phyloP scores from a whole-genome alignment of 495 filamentous ascomycete genomes.

The Xylaria cubensis region DNA sequence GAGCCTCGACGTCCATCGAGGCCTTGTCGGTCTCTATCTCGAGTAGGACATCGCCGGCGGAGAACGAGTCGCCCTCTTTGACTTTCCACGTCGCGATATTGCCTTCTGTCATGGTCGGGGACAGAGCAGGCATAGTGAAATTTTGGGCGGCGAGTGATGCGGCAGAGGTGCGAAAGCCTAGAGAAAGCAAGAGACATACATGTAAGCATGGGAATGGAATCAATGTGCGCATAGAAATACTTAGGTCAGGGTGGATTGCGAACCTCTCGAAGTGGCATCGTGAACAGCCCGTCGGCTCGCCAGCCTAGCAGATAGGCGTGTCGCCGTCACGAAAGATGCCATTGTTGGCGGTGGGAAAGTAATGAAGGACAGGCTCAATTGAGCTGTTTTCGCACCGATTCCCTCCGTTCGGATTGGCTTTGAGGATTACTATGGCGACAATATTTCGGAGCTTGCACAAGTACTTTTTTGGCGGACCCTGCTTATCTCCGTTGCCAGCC shows the following conservation, averaged over 20 bases:
- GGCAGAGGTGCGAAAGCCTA: conserved; percentile 70
- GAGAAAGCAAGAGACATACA: conserved; percentile 2
- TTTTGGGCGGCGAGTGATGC: conserved; percentile 70
- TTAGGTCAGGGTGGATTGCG: conserved; percentile 18
- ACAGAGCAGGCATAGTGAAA: conserved; percentile 86
- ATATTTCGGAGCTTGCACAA: conserved; percentile 33
- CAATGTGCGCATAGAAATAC: conserved; percentile 9
- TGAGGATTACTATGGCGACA: conserved; percentile 6
- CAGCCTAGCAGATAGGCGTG: conserved; percentile 58
- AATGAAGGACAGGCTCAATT: conserved; percentile 42
- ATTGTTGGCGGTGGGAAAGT: conserved; percentile 43
- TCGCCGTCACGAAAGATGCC: conserved; percentile 59
- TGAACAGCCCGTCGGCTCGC: conserved; percentile 54
- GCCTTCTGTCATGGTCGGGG: conserved; percentile 86
- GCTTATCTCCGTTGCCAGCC: conserved; percentile 21
- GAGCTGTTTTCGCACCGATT: conserved; percentile 35
- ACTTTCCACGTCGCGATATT: conserved; percentile 79
- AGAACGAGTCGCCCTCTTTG: conserved; percentile 78
- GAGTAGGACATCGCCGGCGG: conserved; percentile 78
- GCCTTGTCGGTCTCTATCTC: conserved; percentile 92
- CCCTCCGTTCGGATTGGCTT: conserved; percentile 14
- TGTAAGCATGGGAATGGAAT: background rate
- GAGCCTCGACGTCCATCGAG: conserved; percentile 89
- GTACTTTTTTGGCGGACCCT: conserved; percentile 28
- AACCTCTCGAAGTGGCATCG: conserved; percentile 60